Conservation (phyloP, 2,329 filamentous ascomycete species). For the Cadophora luteo-olivacea region DNA sequence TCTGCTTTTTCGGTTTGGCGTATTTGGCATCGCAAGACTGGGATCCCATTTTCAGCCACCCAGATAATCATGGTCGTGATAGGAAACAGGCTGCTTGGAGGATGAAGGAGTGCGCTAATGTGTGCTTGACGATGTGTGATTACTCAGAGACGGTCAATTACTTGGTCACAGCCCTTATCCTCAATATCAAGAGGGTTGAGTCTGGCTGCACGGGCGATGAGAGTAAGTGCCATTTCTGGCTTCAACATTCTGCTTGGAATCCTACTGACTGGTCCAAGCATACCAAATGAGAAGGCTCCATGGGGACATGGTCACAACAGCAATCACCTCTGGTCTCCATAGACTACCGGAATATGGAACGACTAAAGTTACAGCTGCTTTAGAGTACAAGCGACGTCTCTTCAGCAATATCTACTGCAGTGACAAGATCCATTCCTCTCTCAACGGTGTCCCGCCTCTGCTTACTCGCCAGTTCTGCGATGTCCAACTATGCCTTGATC, state of each 20-base stretch:
- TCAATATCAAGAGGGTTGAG: conserved; percentile 33
- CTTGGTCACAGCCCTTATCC: conserved; percentile 27
- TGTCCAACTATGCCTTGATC: conserved; percentile 37
- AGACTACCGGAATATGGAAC: conserved; percentile 36
- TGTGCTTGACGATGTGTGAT: conserved; percentile 39
- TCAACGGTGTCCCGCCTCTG: conserved; percentile 40
- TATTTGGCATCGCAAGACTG: conserved; percentile 39
- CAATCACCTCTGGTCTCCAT: conserved; percentile 40
- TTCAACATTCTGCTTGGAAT: not conserved
- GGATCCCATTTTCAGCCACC: conserved; percentile 37
- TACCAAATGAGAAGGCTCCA: conserved; percentile 36
- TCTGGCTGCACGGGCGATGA: conserved; percentile 40
- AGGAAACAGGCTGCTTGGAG: conserved; percentile 41
- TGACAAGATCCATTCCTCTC: conserved; percentile 39
- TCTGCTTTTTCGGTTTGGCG: conserved; percentile 40
- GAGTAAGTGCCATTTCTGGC: conserved; percentile 30
- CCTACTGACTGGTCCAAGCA: conserved; percentile 19
- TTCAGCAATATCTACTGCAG: conserved; percentile 37
- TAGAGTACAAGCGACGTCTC: conserved; percentile 40
- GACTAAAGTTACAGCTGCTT: conserved; percentile 36
- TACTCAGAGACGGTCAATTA: conserved; percentile 32
- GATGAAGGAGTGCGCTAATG: conserved; percentile 43
- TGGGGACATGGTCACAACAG: conserved; percentile 38
- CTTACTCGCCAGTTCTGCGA: conserved; percentile 38
- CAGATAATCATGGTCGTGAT: conserved; percentile 37